A percentile compares a stretch with the other conserved stretches of the same genome.
phyloP scores from a whole-genome alignment of 257 asterid genomes.

The Solanum sejunctum region DNA sequence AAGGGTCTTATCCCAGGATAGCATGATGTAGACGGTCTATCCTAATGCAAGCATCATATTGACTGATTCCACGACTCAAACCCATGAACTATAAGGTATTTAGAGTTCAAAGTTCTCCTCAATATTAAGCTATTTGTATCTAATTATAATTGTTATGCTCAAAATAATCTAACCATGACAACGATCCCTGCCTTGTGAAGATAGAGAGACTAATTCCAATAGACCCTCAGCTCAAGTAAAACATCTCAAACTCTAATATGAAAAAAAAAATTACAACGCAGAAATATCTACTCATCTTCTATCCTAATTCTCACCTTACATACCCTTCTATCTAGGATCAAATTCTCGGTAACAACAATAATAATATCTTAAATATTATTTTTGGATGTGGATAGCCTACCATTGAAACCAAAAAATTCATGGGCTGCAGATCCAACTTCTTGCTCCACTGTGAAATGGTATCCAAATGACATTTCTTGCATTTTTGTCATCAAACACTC shows the following conservation, averaged over 20 bases:
- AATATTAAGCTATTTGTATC: background rate
- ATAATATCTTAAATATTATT: background rate
- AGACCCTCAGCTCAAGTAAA: too few relatives aligned
- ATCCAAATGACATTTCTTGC: slow-evolving; percentile 23
- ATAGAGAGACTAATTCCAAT: too few relatives aligned
- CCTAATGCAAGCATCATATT: background rate
- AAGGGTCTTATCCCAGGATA: accelerated
- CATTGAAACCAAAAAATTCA: slow-evolving; percentile 61
- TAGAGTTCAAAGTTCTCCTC: background rate
- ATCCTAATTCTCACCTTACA: background rate
- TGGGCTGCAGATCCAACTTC: slow-evolving; percentile 60
- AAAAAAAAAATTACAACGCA: background rate
- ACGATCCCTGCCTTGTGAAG: too few relatives aligned
- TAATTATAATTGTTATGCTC: background rate
- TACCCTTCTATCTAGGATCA: background rate
- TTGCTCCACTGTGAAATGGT: slow-evolving; percentile 60
- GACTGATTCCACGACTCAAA: background rate
- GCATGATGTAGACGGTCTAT: background rate
- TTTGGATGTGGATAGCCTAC: slow-evolving; percentile 8
- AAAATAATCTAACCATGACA: background rate
- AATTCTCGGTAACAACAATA: background rate
- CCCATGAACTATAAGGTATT: too few relatives aligned
- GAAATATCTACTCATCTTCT: background rate
- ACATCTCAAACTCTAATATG: background rate
- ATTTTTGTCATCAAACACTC: slow-evolving; percentile 12